Conservation (phyloP, 257 asterid species). For the Ligustrum vulgare region DNA sequence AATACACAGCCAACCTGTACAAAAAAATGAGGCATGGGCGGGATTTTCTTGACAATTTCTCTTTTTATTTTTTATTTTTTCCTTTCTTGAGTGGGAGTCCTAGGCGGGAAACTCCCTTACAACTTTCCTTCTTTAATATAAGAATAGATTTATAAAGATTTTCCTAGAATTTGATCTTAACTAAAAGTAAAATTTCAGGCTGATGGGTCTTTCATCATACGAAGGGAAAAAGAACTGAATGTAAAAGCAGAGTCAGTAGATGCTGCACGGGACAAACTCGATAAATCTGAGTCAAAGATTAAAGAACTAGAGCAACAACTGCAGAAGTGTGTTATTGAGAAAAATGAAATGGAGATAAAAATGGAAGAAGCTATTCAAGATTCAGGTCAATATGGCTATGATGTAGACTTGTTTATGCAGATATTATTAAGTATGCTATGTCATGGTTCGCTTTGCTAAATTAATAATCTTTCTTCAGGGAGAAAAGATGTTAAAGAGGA, state of each 20-base stretch:
- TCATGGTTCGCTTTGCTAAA: slow-evolving; percentile 29
- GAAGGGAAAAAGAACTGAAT: slow-evolving; percentile 80
- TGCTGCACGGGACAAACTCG: slow-evolving; percentile 56
- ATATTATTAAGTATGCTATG: slow-evolving; percentile 14
- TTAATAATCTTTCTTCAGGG: slow-evolving; percentile 45
- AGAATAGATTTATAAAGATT: slow-evolving; percentile 7
- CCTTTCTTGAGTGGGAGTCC: no score
- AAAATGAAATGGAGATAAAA: slow-evolving; percentile 76
- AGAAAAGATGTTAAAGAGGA: slow-evolving; percentile 84
- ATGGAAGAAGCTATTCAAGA: slow-evolving; percentile 90
- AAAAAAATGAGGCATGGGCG: no score
- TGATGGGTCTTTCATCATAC: slow-evolving; percentile 70
- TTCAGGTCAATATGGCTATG: slow-evolving; percentile 60
- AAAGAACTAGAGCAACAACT: slow-evolving; percentile 75
- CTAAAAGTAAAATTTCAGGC: slow-evolving; percentile 58
- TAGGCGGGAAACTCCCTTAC: no score
- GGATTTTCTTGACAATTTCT: no score
- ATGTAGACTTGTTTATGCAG: slow-evolving; percentile 16
- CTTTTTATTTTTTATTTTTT: no score
- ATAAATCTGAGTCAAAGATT: slow-evolving; percentile 60
- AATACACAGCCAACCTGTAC: no score
- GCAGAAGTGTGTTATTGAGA: slow-evolving; percentile 60
- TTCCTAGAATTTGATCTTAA: slow-evolving; percentile 26
- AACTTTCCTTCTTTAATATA: no score
- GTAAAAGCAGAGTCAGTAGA: slow-evolving; percentile 67